Evolutionary conservation across 352 stramenopile genomes (phyloP).

Genomic region (Aphanomyces euteiches): DNA sequence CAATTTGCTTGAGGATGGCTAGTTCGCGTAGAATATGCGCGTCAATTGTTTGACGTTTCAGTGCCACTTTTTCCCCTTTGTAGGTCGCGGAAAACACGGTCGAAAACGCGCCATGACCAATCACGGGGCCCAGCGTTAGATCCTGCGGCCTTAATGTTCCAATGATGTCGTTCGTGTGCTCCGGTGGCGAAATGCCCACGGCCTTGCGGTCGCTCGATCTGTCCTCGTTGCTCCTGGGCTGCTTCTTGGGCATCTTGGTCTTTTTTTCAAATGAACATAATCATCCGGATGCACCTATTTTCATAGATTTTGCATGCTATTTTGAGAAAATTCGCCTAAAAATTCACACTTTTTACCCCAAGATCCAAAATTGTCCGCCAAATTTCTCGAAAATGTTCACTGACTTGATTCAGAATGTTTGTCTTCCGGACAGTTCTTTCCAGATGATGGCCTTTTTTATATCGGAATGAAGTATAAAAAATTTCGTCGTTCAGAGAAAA

Average conservation of each 20-base stretch:
- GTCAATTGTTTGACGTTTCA: constrained; percentile 85
- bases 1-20: constrained; percentile 30
- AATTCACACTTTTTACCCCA: no score
- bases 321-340: no score
- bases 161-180: constrained; percentile 9
- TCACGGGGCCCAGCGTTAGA: constrained; percentile 30
- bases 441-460: no score
- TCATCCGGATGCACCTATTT: no score
- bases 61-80: constrained; percentile 62
- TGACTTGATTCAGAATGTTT: constrained; percentile 2
- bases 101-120: constrained; percentile 82
- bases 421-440: neutral
- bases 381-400: neutral
- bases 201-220: neutral
- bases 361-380: no score
- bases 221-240: neutral
- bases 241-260: neutral
- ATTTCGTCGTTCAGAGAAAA: no score
- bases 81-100: constrained; percentile 74
- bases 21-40: constrained; percentile 56
- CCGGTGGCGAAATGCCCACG: neutral
- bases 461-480: no score
- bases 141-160: constrained; percentile 10
- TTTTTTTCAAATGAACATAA: no score
- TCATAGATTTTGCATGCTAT: no score